Evolutionary conservation across 768 basidiomycete species (phyloP).

Genomic region (Suillus tomentosus): DNA sequence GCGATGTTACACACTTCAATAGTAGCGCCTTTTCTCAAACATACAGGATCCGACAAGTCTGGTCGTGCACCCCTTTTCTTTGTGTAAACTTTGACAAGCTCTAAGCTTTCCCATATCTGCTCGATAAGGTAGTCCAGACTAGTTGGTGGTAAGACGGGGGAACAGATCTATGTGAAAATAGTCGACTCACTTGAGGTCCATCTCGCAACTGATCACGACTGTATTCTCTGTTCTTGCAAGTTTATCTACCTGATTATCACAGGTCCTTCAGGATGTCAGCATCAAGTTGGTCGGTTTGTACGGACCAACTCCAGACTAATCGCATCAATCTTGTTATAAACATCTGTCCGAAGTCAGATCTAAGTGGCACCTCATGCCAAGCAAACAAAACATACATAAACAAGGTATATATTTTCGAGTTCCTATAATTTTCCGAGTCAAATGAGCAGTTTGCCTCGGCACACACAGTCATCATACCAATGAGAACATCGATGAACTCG

Average conservation of each 20-base stretch:
- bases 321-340: slow-evolving; percentile 96
- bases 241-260: slow-evolving; percentile 56
- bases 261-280: not conserved
- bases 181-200: slow-evolving; percentile 77
- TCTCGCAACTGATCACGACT: slow-evolving; percentile 95
- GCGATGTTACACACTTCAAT: slow-evolving; percentile 63
- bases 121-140: slow-evolving; percentile 77
- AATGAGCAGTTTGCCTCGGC: not conserved
- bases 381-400: slow-evolving; percentile 58
- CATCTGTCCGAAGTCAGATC: slow-evolving; percentile 51
- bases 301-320: slow-evolving; percentile 71
- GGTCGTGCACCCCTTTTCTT: slow-evolving; percentile 96
- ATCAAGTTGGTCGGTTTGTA: not conserved
- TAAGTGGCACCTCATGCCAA: slow-evolving; percentile 9
- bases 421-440: slow-evolving; percentile 42
- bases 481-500: slow-evolving; percentile 97
- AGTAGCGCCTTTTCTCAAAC: slow-evolving; percentile 87
- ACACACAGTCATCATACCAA: slow-evolving; percentile 51
- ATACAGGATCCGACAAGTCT: slow-evolving; percentile 89
- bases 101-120: slow-evolving; percentile 78
- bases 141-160: slow-evolving; percentile 11
- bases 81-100: slow-evolving; percentile 90
- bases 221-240: slow-evolving; percentile 80
- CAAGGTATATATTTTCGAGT: slow-evolving; percentile 96
- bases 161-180: slow-evolving; percentile 4